Base-by-base conservation (phyloP, 176 grass and related monocot species). In the Carex pumila region DNA sequence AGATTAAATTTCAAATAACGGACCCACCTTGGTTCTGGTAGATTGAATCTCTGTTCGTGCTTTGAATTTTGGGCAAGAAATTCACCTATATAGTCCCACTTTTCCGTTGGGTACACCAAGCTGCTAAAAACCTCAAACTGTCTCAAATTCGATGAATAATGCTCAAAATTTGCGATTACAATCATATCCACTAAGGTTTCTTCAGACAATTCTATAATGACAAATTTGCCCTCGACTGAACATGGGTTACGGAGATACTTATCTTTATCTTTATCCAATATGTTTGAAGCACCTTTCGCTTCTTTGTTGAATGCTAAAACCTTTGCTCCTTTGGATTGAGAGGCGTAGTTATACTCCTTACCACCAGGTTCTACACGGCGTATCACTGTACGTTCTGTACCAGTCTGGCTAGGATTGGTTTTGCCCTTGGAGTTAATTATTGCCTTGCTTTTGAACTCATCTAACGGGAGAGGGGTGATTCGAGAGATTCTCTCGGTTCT, bases 171-270 rank as follows among this genome's bases (percentile, higher is more conserved):
- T 47, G 93, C 97, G 34, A 99, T 88, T 56, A 90, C 93, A 3
- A 96, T 83, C 57, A 87, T 94, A 80, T 92, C 84, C 19, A 99
- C 97, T 43, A 99, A 94, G 25, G 97, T 99, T 90, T 99, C 97
- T 87, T 99, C 97, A 84, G 97, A 99, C 17, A 99, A 86, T 86
- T 99, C 97, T 59, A 99, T 81, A 71, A 94, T 84, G 83, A 96
- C 91, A 79, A 92, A 96, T 82, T 99, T 99, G n/a, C 84, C 91
- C 62, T 99, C 97, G 0, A 58, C 90, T 6, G 97, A 99, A 86
- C 93, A 99, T 84, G 97, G 97, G 88, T 99, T 99, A 45, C 93
- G 88, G 12, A 99, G 88, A 79, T 99, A 99, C 78, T 95, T 99
- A 50, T 96, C 97, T 72, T 94, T 90, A 82, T 99, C 91, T 85